A percentile compares a stretch with the other conserved stretches of the same genome.
Evolutionary conservation across 345 rosid genomes (phyloP).

Genomic region (Camelina sativa): DNA sequence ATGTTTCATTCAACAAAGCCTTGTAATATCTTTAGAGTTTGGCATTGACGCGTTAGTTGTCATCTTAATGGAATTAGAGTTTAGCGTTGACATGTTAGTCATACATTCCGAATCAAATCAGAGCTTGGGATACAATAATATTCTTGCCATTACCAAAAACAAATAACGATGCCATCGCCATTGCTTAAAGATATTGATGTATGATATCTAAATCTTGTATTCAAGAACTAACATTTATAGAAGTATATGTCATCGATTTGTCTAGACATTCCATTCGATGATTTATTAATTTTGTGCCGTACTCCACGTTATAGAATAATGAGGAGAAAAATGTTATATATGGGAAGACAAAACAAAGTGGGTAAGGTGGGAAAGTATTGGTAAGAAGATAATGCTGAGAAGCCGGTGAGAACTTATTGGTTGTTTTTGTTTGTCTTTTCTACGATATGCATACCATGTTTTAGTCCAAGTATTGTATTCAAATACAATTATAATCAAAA

Average conservation of each 20-base stretch:
- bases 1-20: no score
- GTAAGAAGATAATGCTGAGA: conserved; percentile 29
- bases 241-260: not conserved
- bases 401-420: conserved; percentile 27
- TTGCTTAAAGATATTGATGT: no score
- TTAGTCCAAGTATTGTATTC: not conserved
- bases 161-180: not conserved
- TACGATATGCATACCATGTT: not conserved
- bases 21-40: not conserved
- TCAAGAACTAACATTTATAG: not conserved
- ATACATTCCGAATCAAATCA: not conserved
- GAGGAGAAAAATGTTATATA: not conserved
- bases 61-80: not conserved
- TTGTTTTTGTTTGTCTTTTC: conserved; percentile 25
- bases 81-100: not conserved
- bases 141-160: not conserved
- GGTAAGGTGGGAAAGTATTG: conserved; percentile 41
- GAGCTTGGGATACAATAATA: not conserved
- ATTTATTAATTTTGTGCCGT: not conserved
- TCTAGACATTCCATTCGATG: not conserved
- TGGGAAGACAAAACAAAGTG: conserved; percentile 42
- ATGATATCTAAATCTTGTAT: not conserved
- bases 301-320: conserved; percentile 15
- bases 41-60: not conserved
- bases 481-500: not conserved